Evolutionary conservation across 805 yeast genomes (phyloP), one percentile per base, ranked within the genome.

Genomic region (Starmerella vitae): DNA sequence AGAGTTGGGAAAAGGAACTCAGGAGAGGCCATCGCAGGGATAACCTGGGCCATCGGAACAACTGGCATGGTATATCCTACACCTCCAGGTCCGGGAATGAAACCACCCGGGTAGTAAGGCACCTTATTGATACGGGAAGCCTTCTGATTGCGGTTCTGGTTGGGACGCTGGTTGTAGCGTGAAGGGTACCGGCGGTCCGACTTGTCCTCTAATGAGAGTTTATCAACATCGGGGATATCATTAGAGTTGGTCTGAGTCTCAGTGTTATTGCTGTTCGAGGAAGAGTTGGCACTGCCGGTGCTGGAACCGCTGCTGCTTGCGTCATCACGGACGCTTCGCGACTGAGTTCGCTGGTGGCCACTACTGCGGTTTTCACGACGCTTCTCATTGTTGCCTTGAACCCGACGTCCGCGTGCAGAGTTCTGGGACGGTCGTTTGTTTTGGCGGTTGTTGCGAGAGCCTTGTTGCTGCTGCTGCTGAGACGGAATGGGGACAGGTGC

Each of bases 1-100:
- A 68, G 59, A 27, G 55, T 36, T 26, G 47, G 43, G 36, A 59
- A 38, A 22, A 45, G 31, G 39, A 35, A 35, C 36, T 30, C 36
- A 4, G 39, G 33, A 18, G 41, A 31, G 17, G 33, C 34, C n/a
- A 22, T 14, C 20, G 35, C 36, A 8, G 37, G 29, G 21, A 33
- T 24, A 20, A 39, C 34, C 22, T 30, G 33, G 26, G 32, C 17
- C 27, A 31, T 29, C n/a, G 24, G 33, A 19, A 20, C 27, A 21
- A 28, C 34, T 17, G 43, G 40, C 36, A 43, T 31, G 17, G 40
- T 31, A 24, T 33, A 26, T 22, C 32, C 30, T 34, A 33, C 17
- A 20, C 26, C 19, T 18, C 19, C 14, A 10, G 22, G 17, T 9
- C 8, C n/a, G n/a, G 38, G 28, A n/a, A 41, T 30, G 9, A 41